phyloP scores from a whole-genome alignment of 2,329 filamentous ascomycete species.

The Stagonosporopsis vannaccii region DNA sequence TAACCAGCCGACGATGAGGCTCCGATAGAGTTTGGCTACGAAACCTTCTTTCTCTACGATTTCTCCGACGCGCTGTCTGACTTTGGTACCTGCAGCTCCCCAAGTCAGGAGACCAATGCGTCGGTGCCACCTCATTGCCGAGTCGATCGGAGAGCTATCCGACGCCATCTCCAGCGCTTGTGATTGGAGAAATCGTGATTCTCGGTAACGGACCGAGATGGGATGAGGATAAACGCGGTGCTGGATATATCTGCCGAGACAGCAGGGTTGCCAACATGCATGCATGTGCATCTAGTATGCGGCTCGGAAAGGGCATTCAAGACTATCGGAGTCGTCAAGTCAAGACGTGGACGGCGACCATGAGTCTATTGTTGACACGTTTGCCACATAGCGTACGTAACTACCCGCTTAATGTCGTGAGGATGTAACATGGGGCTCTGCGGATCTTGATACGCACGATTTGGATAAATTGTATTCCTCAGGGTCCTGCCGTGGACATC shows the following conservation, averaged over 20 bases:
- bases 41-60: neutral
- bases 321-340: neutral
- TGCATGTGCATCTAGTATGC: neutral
- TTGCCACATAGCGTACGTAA: neutral
- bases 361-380: neutral
- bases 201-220: slow-evolving; percentile 14
- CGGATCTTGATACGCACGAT: slow-evolving; percentile 7
- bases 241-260: slow-evolving; percentile 3
- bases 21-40: slow-evolving; percentile 9
- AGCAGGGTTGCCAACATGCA: neutral
- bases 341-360: neutral
- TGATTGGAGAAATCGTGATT: slow-evolving; percentile 13
- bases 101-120: slow-evolving; percentile 4
- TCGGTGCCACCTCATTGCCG: slow-evolving; percentile 7
- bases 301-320: neutral
- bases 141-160: slow-evolving; percentile 4
- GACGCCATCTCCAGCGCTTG: neutral
- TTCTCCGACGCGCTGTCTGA: slow-evolving; percentile 11
- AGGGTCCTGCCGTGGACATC: slow-evolving; percentile 7
- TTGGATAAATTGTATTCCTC: slow-evolving; percentile 4
- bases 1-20: slow-evolving; percentile 55
- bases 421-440: slow-evolving; percentile 8
- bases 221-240: neutral
- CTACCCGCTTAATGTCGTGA: neutral
- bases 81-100: slow-evolving; percentile 9